A percentile compares a stretch with the other conserved stretches of the same genome.
These are phyloP conservation scores for Beauveria caledonica DNA, from an alignment of 2,329 filamentous ascomycete species.

Conservation along the genomic window DNA sequence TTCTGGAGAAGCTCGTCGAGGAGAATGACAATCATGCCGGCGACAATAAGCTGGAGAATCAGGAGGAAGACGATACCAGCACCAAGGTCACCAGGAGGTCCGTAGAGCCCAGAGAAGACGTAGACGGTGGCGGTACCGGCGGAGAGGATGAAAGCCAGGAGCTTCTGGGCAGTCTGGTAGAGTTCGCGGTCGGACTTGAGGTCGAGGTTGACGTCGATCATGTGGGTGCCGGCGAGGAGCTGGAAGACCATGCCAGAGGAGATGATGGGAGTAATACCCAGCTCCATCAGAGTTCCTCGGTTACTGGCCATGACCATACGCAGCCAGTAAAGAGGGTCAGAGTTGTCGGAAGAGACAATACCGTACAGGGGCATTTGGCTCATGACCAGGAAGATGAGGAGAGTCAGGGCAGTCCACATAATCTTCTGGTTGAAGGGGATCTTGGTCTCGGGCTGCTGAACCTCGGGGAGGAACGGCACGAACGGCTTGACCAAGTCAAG, in stretches of 20 bases:
- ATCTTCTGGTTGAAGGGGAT: slow-evolving; percentile 97
- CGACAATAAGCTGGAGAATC: slow-evolving; percentile 94
- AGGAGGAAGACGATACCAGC: slow-evolving; percentile 97
- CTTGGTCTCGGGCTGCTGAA: slow-evolving; percentile 96
- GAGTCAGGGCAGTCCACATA: slow-evolving; percentile 90
- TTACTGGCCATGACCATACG: slow-evolving; percentile 99
- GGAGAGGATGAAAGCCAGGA: slow-evolving; percentile 94
- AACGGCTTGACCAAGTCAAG: slow-evolving; percentile 99
- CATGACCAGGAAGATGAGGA: slow-evolving; percentile 99
- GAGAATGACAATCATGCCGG: slow-evolving; percentile 97
- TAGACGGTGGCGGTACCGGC: slow-evolving; percentile 97
- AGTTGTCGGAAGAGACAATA: slow-evolving; percentile 97
- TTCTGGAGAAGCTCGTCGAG: slow-evolving; percentile 99
- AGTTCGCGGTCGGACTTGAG: slow-evolving; percentile 99
- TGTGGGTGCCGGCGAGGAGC: slow-evolving; percentile 96
- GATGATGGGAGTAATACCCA: slow-evolving; percentile 98
- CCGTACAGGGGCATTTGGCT: slow-evolving; percentile 99
- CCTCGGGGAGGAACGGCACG: slow-evolving; percentile 98
- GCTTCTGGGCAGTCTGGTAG: slow-evolving; percentile 99
- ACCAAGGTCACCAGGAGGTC: slow-evolving; percentile 90
- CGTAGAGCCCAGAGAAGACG: slow-evolving; percentile 96
- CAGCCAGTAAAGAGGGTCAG: slow-evolving; percentile 98
- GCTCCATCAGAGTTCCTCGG: slow-evolving; percentile 88
- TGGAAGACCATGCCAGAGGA: slow-evolving; percentile 99
- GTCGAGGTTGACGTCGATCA: slow-evolving; percentile 99